Evolutionary conservation across 495 filamentous ascomycete species (phyloP).

Genomic region (Pyrenula massariospora): DNA sequence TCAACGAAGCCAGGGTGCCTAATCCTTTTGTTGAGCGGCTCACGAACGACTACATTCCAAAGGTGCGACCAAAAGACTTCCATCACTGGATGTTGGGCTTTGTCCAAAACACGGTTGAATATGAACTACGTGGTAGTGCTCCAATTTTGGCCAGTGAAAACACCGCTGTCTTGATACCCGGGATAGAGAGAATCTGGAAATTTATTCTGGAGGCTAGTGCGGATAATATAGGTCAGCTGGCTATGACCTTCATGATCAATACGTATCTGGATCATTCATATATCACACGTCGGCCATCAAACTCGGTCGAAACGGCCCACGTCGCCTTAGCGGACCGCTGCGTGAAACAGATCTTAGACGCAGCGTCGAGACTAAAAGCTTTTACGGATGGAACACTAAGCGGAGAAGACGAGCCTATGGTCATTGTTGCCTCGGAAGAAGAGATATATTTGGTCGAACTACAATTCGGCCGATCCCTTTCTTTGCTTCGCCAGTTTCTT

Average conservation of each 20-base stretch:
- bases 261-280: constrained; percentile 55
- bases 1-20: constrained; percentile 25
- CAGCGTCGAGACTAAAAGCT: constrained; percentile 48
- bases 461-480: constrained; percentile 53
- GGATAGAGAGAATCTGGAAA: constrained; percentile 72
- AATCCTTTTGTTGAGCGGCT: constrained; percentile 59
- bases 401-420: constrained; percentile 38
- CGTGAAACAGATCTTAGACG: constrained; percentile 56
- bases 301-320: constrained; percentile 57
- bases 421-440: constrained; percentile 25
- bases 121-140: constrained; percentile 32
- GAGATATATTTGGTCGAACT: constrained; percentile 41
- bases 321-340: constrained; percentile 67
- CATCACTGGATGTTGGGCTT: constrained; percentile 58
- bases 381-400: constrained; percentile 26
- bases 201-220: constrained; percentile 61
- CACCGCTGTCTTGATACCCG: constrained; percentile 40
- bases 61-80: constrained; percentile 49
- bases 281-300: constrained; percentile 25
- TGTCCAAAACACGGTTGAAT: constrained; percentile 41
- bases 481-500: constrained; percentile 45
- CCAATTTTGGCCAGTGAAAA: constrained; percentile 25
- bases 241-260: constrained; percentile 58
- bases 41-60: constrained; percentile 53
- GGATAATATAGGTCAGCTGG: constrained; percentile 55